Base-by-base conservation (phyloP, 2,329 filamentous ascomycete species). In the Colletotrichum sp. region DNA sequence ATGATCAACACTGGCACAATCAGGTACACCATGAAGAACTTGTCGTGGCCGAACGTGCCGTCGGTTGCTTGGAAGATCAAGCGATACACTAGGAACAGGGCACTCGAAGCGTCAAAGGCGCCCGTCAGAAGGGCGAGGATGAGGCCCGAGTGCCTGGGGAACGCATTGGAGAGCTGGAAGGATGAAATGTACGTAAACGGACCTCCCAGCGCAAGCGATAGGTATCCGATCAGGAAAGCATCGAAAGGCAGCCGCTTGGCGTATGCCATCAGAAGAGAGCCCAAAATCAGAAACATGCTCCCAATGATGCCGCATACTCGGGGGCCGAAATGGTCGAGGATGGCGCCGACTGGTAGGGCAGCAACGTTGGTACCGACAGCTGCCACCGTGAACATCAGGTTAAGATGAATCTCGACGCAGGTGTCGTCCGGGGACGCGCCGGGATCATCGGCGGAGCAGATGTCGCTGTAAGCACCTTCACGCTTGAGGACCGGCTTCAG, bases 331-430 rank as follows among this genome's bases (percentile, higher is more conserved):
- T 92, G 89, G 84, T 98, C 96, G 26, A 98, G 90, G 59, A 98
- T 93, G 4, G 95, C 94, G 61, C 96, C 96, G 13, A 98, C 92
- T 3, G 96, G 95, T 8, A 98, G 88, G 14, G 96, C 96, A 55
- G 92, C 95, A 14, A 98, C 94, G 80, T 98, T 98, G 52, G 96
- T 97, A 8, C 91, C 94, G 12, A 98, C 95, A 16, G 95, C 96
- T 14, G 96, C 96, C 55, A 96, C 90, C 7, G 95, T 97, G 87
- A 98, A 98, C 94, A 98, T 98, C 78, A 98, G 87, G 83, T 98
- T 98, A 72, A 98, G 89, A 74, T 89, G 89, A 69, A 92, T 90
- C 80, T 91, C 90, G 73, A 88, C 85, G 81, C 84, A 90, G n/a
- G 83, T 86, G 32, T 88, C 80, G 18, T 80, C 79, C n/a, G 81